phyloP scores from a whole-genome alignment of 176 grass and related monocot species.

The Aegilops longissima region DNA sequence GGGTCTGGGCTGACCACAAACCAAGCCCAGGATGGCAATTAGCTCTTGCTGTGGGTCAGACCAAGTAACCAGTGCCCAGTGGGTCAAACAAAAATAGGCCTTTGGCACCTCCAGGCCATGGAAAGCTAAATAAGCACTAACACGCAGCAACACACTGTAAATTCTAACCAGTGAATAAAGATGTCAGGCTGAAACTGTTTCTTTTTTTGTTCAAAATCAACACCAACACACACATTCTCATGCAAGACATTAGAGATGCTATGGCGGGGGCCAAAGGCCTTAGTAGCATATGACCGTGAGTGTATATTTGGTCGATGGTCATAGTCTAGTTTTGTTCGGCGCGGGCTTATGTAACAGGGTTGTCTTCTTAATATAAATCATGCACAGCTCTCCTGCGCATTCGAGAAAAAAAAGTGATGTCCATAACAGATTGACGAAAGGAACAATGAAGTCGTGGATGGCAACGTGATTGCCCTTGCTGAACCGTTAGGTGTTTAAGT shows the following conservation, averaged over 20 bases:
- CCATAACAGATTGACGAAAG: background rate
- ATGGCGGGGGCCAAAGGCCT: background rate
- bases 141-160: background rate
- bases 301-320: background rate
- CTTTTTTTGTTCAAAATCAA: conserved; percentile 10
- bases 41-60: background rate
- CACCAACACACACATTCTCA: no score
- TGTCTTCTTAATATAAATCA: background rate
- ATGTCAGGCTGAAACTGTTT: background rate
- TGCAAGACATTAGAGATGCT: no score
- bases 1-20: background rate
- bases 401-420: background rate
- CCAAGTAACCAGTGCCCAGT: background rate
- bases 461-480: background rate
- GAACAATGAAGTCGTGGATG: background rate
- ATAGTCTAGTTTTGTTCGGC: background rate
- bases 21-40: background rate
- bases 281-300: background rate
- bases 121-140: background rate
- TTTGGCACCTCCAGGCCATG: background rate
- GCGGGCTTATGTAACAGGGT: background rate
- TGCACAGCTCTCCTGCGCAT: background rate
- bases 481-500: background rate
- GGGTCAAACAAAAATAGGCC: background rate
- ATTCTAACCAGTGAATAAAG: background rate